Base-by-base conservation (phyloP, 306 rosid genomes). In the Alnus glutinosa region DNA sequence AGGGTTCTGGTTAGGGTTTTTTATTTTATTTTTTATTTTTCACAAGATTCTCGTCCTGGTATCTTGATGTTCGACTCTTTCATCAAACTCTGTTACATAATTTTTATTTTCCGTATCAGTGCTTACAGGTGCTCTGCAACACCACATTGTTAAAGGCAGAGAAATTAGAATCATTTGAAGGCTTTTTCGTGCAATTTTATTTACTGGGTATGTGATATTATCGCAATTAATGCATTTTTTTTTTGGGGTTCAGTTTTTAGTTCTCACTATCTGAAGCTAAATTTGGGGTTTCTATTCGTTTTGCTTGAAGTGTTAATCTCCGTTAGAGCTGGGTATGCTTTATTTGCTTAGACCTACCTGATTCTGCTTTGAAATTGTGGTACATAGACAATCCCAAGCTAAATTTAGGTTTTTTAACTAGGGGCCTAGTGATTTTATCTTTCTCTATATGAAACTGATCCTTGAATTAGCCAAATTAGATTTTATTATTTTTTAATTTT, bases 41-140 rank as follows among this genome's bases (percentile, higher is more conserved):
- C 28, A 48, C 74, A 47, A 75, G 55, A 34, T 55, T 57, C 34
- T 66, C 74, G 18, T 1, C 36, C 59, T 57, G 79, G 76, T 81
- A 51, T 12, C 23, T 9, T 39, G 18, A 39, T 7, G 48, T 67
- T 18, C 1, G 19, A n/a, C 18, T 67, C 48, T 67, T 39, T 67
- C 30, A 10, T 18, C 3, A 39, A 67, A 67, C 39, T 67, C 32
- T 1, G 18, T 32, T 18, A 32, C n/a, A 18, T 39, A 42, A 39
- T 39, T 39, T 67, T 14, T 67, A 15, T 3, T 18, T 67, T 67
- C 18, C 51, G 11, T 16, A 39, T 12, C 62, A 44, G 55, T 69
- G 3, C 76, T 71, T 78, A 48, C 71, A 67, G 82, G 52, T 68
- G 57, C 67, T 74, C 72, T 83, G 76, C 71, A 74, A 52, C 30